These are phyloP conservation scores for Torrubiella hemipterigena DNA, from an alignment of 2,329 filamentous ascomycete species.

Conservation along the genomic window DNA sequence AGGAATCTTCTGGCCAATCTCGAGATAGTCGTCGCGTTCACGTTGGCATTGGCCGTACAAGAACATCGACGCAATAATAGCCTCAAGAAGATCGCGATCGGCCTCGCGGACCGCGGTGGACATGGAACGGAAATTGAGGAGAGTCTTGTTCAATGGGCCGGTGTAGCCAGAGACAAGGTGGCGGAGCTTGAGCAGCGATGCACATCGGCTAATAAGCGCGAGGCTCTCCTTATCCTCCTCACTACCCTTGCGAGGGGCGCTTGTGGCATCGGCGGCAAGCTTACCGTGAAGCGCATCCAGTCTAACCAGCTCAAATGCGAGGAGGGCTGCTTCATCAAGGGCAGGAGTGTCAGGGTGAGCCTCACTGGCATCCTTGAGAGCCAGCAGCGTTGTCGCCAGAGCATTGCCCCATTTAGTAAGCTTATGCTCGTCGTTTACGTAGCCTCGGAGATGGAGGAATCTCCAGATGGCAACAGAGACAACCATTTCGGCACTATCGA, in stretches of 20 bases:
- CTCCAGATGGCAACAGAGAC: slow-evolving; percentile 69
- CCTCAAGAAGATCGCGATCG: slow-evolving; percentile 74
- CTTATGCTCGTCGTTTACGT: slow-evolving; percentile 66
- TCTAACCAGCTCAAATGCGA: slow-evolving; percentile 76
- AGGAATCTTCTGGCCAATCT: slow-evolving; percentile 63
- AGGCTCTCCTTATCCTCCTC: slow-evolving; percentile 69
- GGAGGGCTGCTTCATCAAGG: slow-evolving; percentile 65
- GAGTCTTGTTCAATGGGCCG: slow-evolving; percentile 80
- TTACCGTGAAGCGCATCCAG: slow-evolving; percentile 66
- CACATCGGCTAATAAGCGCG: slow-evolving; percentile 74
- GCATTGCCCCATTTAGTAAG: slow-evolving; percentile 78
- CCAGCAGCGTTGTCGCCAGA: slow-evolving; percentile 55
- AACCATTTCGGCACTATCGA: slow-evolving; percentile 54
- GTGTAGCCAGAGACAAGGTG: slow-evolving; percentile 87
- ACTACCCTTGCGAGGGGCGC: slow-evolving; percentile 40
- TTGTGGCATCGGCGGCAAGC: slow-evolving; percentile 43
- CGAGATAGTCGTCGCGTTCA: slow-evolving; percentile 51
- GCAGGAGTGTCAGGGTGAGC: slow-evolving; percentile 29
- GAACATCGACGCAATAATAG: slow-evolving; percentile 68
- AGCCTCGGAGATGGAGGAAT: slow-evolving; percentile 80
- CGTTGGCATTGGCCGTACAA: slow-evolving; percentile 69
- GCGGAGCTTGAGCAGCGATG: slow-evolving; percentile 68
- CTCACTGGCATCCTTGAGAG: slow-evolving; percentile 42
- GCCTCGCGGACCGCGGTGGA: slow-evolving; percentile 67
- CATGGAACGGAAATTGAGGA: slow-evolving; percentile 77